Conservation (phyloP, 192 early-diverging fungal species). For the Podila epicladia region DNA sequence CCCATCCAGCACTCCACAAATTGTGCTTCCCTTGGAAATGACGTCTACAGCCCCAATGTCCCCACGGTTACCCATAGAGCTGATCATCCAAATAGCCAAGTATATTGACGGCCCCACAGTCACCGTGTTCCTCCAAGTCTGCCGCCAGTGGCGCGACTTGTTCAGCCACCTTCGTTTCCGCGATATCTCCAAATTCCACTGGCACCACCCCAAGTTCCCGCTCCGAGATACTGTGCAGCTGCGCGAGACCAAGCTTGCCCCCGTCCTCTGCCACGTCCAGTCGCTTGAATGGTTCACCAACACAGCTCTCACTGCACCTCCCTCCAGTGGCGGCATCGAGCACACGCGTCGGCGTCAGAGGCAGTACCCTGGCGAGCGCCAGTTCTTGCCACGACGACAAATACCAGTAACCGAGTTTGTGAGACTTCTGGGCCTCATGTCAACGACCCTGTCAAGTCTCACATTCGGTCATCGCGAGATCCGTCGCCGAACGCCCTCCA, state of each 20-base stretch:
- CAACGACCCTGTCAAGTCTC: too few species aligned
- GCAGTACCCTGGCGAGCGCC: too few species aligned
- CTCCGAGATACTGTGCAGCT: neutral
- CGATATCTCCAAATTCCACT: neutral
- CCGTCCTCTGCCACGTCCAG: neutral
- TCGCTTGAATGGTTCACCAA: neutral
- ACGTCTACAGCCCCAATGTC: neutral
- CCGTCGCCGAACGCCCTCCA: too few species aligned
- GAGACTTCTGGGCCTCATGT: too few species aligned
- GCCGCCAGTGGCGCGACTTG: neutral
- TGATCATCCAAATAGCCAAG: neutral
- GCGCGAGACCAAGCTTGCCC: neutral
- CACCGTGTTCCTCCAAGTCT: neutral
- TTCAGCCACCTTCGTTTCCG: neutral
- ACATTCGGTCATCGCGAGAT: too few species aligned
- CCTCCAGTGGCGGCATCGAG: too few species aligned
- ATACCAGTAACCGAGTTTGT: too few species aligned
- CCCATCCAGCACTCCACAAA: too few species aligned
- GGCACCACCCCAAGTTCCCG: neutral
- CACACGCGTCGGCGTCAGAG: too few species aligned
- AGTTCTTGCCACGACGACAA: too few species aligned
- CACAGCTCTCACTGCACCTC: too few species aligned
- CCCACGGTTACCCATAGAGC: neutral
- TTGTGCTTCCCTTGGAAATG: too few species aligned
- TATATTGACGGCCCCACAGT: neutral